phyloP scores from a whole-genome alignment of 805 yeast genomes.

The Candida incommunis region DNA sequence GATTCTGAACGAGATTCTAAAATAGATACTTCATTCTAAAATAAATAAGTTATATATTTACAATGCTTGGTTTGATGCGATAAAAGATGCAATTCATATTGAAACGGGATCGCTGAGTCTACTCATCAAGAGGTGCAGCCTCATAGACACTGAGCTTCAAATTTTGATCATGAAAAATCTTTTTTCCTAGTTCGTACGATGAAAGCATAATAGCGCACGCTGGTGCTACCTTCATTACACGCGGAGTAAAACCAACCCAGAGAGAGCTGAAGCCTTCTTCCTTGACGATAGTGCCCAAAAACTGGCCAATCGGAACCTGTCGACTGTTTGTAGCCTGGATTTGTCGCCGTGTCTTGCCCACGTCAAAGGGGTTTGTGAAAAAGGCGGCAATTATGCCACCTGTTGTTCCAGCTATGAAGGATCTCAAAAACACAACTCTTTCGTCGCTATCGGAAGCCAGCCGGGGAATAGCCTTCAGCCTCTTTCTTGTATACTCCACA shows the following conservation, averaged over 20 bases:
- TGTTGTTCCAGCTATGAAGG: constrained; percentile 65
- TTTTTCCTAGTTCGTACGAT: constrained; percentile 80
- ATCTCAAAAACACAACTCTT: constrained; percentile 7
- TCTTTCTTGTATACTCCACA: constrained; percentile 43
- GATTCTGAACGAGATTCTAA: background rate
- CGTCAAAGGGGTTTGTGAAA: constrained; percentile 89
- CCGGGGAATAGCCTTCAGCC: constrained; percentile 7
- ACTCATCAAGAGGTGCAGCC: too few species aligned
- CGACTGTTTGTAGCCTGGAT: constrained; percentile 28
- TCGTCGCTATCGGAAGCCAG: background rate
- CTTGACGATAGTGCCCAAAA: constrained; percentile 44
- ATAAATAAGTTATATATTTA: background rate
- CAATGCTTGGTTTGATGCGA: too few species aligned
- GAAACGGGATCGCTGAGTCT: too few species aligned
- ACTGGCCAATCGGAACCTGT: constrained; percentile 41
- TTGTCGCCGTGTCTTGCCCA: constrained; percentile 88
- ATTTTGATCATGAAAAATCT: constrained; percentile 22
- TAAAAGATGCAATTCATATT: background rate
- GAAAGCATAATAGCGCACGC: constrained; percentile 98
- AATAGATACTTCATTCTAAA: too few species aligned
- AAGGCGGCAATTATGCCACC: constrained; percentile 81
- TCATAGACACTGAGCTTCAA: too few species aligned
- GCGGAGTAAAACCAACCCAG: constrained; percentile 77
- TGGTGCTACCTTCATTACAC: constrained; percentile 86
- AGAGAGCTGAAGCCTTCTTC: constrained; percentile 72